These are phyloP conservation scores for Clonostachys rhizophaga DNA, from an alignment of 2,329 filamentous ascomycete species.

Conservation along the genomic window DNA sequence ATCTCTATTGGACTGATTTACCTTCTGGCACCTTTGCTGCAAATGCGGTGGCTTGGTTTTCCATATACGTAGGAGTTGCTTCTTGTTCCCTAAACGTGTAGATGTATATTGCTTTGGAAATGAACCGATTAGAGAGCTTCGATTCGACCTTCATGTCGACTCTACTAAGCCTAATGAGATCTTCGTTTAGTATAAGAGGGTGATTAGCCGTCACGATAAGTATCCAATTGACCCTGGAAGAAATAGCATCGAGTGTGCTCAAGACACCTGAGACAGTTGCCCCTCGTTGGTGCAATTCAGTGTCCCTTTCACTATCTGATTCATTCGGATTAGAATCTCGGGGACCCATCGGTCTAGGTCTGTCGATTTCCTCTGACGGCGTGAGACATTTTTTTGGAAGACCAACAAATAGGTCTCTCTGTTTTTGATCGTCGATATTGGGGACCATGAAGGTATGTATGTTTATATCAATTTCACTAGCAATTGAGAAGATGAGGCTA, in stretches of 20 bases:
- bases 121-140: conserved; percentile 42
- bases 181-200: conserved; percentile 67
- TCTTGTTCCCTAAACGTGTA: too few species aligned
- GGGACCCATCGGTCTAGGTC: conserved; percentile 25
- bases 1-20: too few species aligned
- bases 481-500: conserved; percentile 60
- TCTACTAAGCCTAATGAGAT: conserved; percentile 67
- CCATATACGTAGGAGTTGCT: too few species aligned
- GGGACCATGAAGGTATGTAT: conserved; percentile 57
- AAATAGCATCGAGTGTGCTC: conserved; percentile 80
- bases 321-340: conserved; percentile 11
- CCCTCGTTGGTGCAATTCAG: conserved; percentile 20
- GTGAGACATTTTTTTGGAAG: conserved; percentile 62
- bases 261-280: conserved; percentile 76
- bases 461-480: conserved; percentile 61
- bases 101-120: too few species aligned
- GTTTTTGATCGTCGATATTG: conserved; percentile 56
- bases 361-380: conserved; percentile 66
- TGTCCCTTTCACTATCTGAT: conserved; percentile 9
- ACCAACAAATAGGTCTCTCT: conserved; percentile 52
- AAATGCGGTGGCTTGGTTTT: too few species aligned
- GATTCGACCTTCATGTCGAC: conserved; percentile 69
- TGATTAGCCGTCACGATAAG: conserved; percentile 82
- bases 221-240: conserved; percentile 72
- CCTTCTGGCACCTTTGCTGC: too few species aligned